Conservation (phyloP, 345 rosid genomes). For the Camelina neglecta region DNA sequence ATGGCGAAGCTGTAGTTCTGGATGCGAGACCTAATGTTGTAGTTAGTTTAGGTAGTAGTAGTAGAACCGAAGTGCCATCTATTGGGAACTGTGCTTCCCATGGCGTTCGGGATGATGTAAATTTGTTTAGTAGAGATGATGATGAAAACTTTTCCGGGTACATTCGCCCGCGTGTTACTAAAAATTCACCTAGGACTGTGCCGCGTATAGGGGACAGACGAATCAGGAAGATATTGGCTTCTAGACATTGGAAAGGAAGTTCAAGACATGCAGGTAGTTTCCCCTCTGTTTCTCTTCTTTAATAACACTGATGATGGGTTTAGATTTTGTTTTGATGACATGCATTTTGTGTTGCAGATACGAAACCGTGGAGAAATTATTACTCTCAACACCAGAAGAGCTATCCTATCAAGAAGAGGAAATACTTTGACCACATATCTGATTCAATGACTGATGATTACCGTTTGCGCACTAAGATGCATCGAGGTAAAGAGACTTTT, state of each 20-base stretch:
- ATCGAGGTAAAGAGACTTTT: slow-evolving; percentile 48
- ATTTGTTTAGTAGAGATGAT: slow-evolving; percentile 92
- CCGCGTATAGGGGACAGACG: slow-evolving; percentile 88
- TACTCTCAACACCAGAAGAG: slow-evolving; percentile 68
- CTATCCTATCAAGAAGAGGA: slow-evolving; percentile 88
- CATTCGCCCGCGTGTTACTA: slow-evolving; percentile 61
- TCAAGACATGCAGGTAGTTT: slow-evolving; percentile 62
- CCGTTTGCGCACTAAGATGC: slow-evolving; percentile 46
- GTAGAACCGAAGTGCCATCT: slow-evolving; percentile 49
- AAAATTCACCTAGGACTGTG: slow-evolving; percentile 59
- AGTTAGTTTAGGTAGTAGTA: slow-evolving; percentile 64
- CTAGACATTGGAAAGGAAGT: slow-evolving; percentile 77
- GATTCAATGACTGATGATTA: slow-evolving; percentile 60
- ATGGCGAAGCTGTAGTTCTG: slow-evolving; percentile 58
- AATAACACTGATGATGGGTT: slow-evolving; percentile 16
- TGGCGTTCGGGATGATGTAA: slow-evolving; percentile 64
- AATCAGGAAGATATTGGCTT: slow-evolving; percentile 94
- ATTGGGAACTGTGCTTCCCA: slow-evolving; percentile 47
- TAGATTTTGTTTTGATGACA: slow-evolving; percentile 2
- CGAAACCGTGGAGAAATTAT: slow-evolving; percentile 59
- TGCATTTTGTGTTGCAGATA: slow-evolving; percentile 48
- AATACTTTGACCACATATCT: slow-evolving; percentile 53
- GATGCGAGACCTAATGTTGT: slow-evolving; percentile 63
- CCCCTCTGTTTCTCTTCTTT: background rate
- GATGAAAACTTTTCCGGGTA: slow-evolving; percentile 93